Percentiles rank a stretch among this genome's conserved stretches.
phyloP scores from a whole-genome alignment of 495 filamentous ascomycete species.

The Hyaloscypha variabilis region DNA sequence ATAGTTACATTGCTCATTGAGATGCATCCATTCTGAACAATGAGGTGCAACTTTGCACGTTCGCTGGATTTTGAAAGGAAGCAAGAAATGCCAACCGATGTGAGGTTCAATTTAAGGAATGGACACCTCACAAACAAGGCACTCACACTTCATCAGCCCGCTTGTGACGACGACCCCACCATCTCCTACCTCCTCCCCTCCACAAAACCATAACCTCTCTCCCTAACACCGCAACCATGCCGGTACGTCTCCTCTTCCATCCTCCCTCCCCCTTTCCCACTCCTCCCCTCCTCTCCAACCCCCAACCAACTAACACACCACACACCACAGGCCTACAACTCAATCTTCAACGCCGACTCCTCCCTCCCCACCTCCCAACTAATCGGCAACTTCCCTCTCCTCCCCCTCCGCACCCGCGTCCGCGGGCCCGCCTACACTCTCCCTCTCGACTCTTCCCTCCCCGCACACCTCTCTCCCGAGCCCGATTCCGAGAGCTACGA shows the following conservation, averaged over 20 bases:
- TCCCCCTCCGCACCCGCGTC: constrained; percentile 89
- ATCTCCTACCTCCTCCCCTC: neutral
- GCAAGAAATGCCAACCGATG: neutral
- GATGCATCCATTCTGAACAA: no score
- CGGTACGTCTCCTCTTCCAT: constrained; percentile 14
- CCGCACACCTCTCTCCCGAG: constrained; percentile 72
- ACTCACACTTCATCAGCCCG: neutral
- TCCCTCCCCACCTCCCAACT: constrained; percentile 16
- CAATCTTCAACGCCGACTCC: constrained; percentile 84
- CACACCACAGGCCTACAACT: constrained; percentile 77
- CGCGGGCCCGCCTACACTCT: constrained; percentile 91
- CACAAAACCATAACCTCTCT: neutral
- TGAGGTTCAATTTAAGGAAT: neutral
- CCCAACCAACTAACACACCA: constrained; percentile 3
- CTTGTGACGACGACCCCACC: constrained; percentile 14
- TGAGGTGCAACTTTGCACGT: no score
- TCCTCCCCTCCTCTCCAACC: neutral
- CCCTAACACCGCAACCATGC: constrained; percentile 17
- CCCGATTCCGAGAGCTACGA: constrained; percentile 89
- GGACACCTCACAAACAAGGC: neutral
- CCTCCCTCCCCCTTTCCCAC: neutral
- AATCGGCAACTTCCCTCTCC: constrained; percentile 88
- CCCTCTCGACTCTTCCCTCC: constrained; percentile 62
- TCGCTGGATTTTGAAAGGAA: neutral
- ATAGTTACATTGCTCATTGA: no score